A percentile compares a stretch with the other conserved stretches of the same genome.
These are phyloP conservation scores for Coprinopsis marcescibilis DNA, from an alignment of 768 basidiomycete genomes.

Conservation along the genomic window DNA sequence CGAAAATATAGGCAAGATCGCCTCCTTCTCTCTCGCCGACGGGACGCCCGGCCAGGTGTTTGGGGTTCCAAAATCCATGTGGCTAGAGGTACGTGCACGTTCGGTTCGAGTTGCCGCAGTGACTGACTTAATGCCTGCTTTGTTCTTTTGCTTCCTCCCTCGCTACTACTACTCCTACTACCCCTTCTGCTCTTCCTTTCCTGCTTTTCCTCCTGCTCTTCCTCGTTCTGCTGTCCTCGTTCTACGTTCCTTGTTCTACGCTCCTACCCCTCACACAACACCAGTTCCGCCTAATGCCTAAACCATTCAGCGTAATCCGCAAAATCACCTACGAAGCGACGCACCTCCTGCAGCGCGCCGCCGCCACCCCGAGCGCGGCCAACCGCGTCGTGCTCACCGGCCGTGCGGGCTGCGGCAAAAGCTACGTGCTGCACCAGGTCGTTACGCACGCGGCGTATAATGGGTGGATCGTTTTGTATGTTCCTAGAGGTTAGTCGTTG, in stretches of 20 bases:
- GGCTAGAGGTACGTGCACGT: slow-evolving; percentile 55
- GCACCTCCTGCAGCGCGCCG: slow-evolving; percentile 47
- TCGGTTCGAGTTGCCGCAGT: too few relatives aligned
- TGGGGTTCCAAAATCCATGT: slow-evolving; percentile 65
- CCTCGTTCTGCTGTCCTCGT: too few relatives aligned
- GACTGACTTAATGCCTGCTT: background rate
- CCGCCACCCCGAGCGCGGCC: slow-evolving; percentile 40
- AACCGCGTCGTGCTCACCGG: slow-evolving; percentile 66
- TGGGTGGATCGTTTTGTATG: slow-evolving; percentile 80
- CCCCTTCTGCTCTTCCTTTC: too few relatives aligned
- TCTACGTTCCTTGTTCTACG: too few relatives aligned
- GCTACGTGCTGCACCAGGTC: slow-evolving; percentile 69
- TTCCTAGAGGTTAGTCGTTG: slow-evolving; percentile 64
- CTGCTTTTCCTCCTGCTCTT: too few relatives aligned
- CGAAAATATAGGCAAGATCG: slow-evolving; percentile 37
- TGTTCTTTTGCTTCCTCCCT: background rate
- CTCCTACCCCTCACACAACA: background rate
- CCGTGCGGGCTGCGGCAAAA: slow-evolving; percentile 74
- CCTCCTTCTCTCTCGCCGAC: slow-evolving; percentile 38
- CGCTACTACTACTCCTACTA: background rate
- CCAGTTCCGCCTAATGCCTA: slow-evolving; percentile 65
- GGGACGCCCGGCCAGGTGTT: slow-evolving; percentile 54
- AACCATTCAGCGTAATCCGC: slow-evolving; percentile 69
- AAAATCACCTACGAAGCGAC: slow-evolving; percentile 54
- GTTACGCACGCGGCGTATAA: slow-evolving; percentile 59